Conservation (phyloP, 2,329 filamentous ascomycete genomes). For the Domatiomyces globalis region DNA sequence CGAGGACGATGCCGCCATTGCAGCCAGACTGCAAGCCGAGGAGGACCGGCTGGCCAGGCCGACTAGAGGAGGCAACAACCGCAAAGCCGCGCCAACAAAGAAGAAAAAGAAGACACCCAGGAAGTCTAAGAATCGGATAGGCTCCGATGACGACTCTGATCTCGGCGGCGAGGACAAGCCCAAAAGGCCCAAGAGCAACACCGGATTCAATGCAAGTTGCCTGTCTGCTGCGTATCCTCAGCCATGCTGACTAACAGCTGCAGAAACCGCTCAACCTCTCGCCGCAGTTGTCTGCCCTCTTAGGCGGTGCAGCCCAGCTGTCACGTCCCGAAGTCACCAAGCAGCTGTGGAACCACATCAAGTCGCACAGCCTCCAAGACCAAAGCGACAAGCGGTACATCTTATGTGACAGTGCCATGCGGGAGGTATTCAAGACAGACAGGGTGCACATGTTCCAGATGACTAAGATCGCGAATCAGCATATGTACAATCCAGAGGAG, state of each 20-base stretch:
- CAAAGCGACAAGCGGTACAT: slow-evolving; percentile 87
- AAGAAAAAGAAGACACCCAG: slow-evolving; percentile 45
- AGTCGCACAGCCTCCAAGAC: slow-evolving; percentile 74
- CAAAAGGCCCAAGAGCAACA: slow-evolving; percentile 58
- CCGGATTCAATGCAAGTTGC: slow-evolving; percentile 65
- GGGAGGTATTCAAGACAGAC: slow-evolving; percentile 79
- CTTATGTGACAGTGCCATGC: slow-evolving; percentile 78
- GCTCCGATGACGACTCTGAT: slow-evolving; percentile 56
- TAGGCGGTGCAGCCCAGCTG: slow-evolving; percentile 43
- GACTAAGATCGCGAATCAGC: slow-evolving; percentile 88
- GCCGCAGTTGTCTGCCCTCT: slow-evolving; percentile 30
- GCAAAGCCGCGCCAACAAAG: slow-evolving; percentile 45
- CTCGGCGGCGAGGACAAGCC: slow-evolving; percentile 47
- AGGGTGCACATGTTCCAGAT: slow-evolving; percentile 98
- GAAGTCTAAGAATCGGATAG: slow-evolving; percentile 47
- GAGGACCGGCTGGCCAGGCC: slow-evolving; percentile 65
- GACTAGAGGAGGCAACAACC: slow-evolving; percentile 57
- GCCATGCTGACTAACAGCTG: slow-evolving; percentile 1
- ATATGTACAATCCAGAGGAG: slow-evolving; percentile 76
- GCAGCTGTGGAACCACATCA: slow-evolving; percentile 92
- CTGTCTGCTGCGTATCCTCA: slow-evolving; percentile 1
- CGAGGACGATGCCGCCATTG: slow-evolving; percentile 75
- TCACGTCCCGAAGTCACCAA: slow-evolving; percentile 93
- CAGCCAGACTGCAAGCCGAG: slow-evolving; percentile 79
- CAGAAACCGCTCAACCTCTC: slow-evolving; percentile 36